phyloP scores from a whole-genome alignment of 805 yeast genomes.

The Cyberlindnera maclurae region DNA sequence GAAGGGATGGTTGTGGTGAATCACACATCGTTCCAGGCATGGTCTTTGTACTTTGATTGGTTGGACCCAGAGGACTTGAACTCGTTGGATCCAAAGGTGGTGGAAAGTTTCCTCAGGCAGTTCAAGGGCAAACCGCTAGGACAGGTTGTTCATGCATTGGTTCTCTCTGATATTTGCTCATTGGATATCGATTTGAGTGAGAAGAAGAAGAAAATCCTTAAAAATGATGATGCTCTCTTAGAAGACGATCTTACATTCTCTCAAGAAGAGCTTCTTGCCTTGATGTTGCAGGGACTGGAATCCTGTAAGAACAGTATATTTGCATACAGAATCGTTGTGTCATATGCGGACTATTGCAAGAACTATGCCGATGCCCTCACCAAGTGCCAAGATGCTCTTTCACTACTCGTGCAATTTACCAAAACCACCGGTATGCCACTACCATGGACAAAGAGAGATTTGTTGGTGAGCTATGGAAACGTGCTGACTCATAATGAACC shows the following conservation, averaged over 20 bases:
- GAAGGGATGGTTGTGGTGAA: constrained; percentile 69
- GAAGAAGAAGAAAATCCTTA: constrained; percentile 18
- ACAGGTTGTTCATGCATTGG: constrained; percentile 51
- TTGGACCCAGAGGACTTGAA: constrained; percentile 45
- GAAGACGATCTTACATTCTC: constrained; percentile 22
- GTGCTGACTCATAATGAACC: constrained; percentile 82
- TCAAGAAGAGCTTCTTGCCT: constrained; percentile 44
- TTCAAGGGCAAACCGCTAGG: constrained; percentile 62
- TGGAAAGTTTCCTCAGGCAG: constrained; percentile 44
- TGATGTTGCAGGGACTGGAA: constrained; percentile 45
- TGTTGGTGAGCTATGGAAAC: constrained; percentile 62
- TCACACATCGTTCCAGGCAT: constrained; percentile 54
- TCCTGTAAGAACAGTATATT: constrained; percentile 42
- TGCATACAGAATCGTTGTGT: constrained; percentile 58
- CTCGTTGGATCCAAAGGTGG: constrained; percentile 38
- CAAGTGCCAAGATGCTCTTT: constrained; percentile 53
- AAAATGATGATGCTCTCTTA: constrained; percentile 19
- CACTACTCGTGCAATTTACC: constrained; percentile 41
- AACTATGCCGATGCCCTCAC: constrained; percentile 60
- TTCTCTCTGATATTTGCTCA: constrained; percentile 62
- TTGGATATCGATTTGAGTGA: constrained; percentile 28
- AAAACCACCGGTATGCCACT: constrained; percentile 41
- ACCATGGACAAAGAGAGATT: constrained; percentile 45
- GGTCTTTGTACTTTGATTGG: constrained; percentile 75
- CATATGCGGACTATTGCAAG: constrained; percentile 49